Percentiles rank a stretch among this genome's conserved stretches.
phyloP scores from a whole-genome alignment of 345 rosid genomes.

The Eucalyptus pauciflora region DNA sequence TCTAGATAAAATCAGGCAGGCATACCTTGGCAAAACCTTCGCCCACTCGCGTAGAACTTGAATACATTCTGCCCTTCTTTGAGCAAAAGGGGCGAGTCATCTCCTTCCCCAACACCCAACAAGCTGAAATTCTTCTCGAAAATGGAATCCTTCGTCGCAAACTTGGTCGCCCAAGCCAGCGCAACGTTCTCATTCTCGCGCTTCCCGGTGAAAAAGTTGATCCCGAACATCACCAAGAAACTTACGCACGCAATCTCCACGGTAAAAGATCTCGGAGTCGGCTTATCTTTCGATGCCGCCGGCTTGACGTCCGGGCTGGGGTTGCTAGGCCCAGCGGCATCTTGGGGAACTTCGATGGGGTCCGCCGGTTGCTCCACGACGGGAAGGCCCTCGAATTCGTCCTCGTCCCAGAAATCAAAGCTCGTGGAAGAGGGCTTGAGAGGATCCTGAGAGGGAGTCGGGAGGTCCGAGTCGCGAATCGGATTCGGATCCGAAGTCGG shows the following conservation, averaged over 20 bases:
- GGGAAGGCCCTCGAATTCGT: conserved; percentile 92
- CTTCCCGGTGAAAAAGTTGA: conserved; percentile 82
- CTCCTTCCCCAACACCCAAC: conserved; percentile 53
- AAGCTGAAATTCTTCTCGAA: conserved; percentile 80
- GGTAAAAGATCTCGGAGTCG: conserved; percentile 16
- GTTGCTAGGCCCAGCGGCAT: neutral
- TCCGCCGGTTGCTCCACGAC: conserved; percentile 6
- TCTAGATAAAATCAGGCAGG: neutral
- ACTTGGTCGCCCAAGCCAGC: conserved; percentile 81
- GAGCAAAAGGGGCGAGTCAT: conserved; percentile 74
- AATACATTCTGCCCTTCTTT: conserved; percentile 88
- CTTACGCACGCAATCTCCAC: conserved; percentile 58
- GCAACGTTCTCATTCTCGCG: conserved; percentile 84
- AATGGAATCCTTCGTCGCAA: conserved; percentile 56
- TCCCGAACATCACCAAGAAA: conserved; percentile 45
- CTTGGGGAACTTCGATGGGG: conserved; percentile 5
- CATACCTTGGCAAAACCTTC: conserved; percentile 77
- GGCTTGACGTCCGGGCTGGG: conserved; percentile 12
- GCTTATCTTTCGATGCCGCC: neutral
- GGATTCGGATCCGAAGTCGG: conserved; percentile 13
- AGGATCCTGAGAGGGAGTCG: neutral
- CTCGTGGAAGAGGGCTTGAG: conserved; percentile 18
- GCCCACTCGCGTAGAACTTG: conserved; percentile 91
- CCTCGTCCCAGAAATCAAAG: conserved; percentile 92
- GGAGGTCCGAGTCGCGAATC: neutral